Evolutionary conservation across 305 asterid genomes (phyloP), one percentile per base, ranked within the genome.

Genomic region (Fraxinus latifolia): DNA sequence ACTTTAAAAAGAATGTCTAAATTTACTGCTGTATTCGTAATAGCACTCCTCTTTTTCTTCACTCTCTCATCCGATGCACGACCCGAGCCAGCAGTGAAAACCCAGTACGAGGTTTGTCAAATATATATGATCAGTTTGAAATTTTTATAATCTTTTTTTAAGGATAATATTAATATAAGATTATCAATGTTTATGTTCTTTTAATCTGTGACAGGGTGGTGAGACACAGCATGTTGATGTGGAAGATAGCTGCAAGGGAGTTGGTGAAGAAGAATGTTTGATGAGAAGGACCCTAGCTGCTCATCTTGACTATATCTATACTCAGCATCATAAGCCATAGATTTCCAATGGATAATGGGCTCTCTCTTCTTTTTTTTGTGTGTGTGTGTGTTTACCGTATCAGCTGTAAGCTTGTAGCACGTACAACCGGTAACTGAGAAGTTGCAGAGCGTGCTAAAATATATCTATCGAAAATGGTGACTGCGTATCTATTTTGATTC

Each of bases 301-400:
- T 58, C 97, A 92, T 86, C 79, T 86, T 70, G 97, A 93, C 81
- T 93, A 93, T 78, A 93, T 93, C 81, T 93, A 93, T 33, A 93
- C 97, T 7, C 97, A 93, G 84, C 76, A 87, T 5, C 90, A 88
- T 6, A 88, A 89, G 3, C 95, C 95, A 31, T 91, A 82, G 68
- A 75, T 14, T 42, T 79, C 77, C 53, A 78, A 82, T 74, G 31
- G 39, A 62, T 19, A 19, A 47, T 9, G 9, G 21, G 9, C 7
- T 78, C 12, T 3, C 21, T 34, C 47, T 29, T 25, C 53, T 74
- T 2, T 62, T 76, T 76, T 42, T 32, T 32, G 5, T 70, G 5
- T 15, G 7, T 4, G 5, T 32, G 34, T 32, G 42, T 36, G 9
- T 6, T 77, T 60, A 27, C 33, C 2, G 80, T 32, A 23, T 72